Conservation (phyloP, 2,329 filamentous ascomycete genomes). For the Ceratocystis destructans region DNA sequence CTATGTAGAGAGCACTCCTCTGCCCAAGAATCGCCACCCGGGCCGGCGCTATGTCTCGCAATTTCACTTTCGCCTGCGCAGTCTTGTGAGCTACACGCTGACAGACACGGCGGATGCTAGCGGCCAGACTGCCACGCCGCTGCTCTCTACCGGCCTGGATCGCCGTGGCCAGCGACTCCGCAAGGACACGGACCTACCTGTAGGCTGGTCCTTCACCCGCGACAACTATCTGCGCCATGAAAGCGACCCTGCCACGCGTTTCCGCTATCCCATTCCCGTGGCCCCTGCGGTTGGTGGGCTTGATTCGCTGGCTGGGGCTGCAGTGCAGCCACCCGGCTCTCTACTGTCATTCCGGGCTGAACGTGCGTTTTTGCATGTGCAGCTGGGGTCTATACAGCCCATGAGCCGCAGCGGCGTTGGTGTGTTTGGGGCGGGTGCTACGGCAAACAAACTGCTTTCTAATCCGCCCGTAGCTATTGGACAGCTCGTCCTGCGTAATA, state of each 20-base stretch:
- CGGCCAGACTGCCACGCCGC: constrained; percentile 23
- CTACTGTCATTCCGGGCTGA: constrained; percentile 31
- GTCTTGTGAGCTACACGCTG: constrained; percentile 30
- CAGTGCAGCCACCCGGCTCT: constrained; percentile 27
- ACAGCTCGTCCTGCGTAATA: constrained; percentile 29
- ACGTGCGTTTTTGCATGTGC: constrained; percentile 30
- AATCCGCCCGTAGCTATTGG: constrained; percentile 33
- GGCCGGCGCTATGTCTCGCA: constrained; percentile 28
- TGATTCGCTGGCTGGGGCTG: constrained; percentile 9
- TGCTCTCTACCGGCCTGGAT: constrained; percentile 29
- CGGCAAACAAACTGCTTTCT: constrained; percentile 21
- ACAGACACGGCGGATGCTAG: constrained; percentile 27
- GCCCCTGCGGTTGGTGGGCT: constrained; percentile 15
- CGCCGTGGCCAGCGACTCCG: constrained; percentile 30
- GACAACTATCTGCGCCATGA: constrained; percentile 30
- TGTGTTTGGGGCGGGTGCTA: background rate
- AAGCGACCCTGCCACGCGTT: constrained; percentile 29
- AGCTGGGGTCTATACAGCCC: constrained; percentile 27
- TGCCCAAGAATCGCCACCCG: constrained; percentile 25
- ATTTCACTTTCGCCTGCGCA: constrained; percentile 29
- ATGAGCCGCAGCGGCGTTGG: constrained; percentile 7
- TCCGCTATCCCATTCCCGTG: constrained; percentile 32
- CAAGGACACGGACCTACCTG: constrained; percentile 26
- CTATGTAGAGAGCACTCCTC: constrained; percentile 30
- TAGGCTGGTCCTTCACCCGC: constrained; percentile 28